These are phyloP conservation scores for Trichoderma koningii DNA, from an alignment of 2,329 filamentous ascomycete genomes.

Conservation along the genomic window DNA sequence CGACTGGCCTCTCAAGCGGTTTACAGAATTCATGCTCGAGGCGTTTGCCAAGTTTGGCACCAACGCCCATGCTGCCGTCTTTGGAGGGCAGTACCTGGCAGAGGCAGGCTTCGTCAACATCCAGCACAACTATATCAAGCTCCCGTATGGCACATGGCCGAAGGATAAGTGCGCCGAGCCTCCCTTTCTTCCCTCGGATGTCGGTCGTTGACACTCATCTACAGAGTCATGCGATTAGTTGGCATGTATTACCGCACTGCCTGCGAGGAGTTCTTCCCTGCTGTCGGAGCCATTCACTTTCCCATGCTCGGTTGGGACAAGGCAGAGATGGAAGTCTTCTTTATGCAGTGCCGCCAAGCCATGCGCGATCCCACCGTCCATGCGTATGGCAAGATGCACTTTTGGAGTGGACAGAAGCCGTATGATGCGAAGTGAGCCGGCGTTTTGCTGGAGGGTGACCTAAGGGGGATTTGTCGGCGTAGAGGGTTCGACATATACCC, in stretches of 20 bases:
- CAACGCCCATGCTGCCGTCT: conserved; percentile 43
- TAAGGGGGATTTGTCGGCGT: too few species aligned
- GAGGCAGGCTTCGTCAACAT: conserved; percentile 46
- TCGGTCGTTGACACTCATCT: not conserved
- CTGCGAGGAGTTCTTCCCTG: conserved; percentile 46
- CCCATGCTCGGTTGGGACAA: conserved; percentile 43
- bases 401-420: conserved; percentile 48
- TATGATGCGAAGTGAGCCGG: conserved; percentile 23
- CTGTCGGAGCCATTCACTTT: conserved; percentile 45
- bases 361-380: conserved; percentile 40
- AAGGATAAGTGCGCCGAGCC: conserved; percentile 41
- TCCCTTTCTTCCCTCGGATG: not conserved
- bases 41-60: conserved; percentile 44
- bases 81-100: conserved; percentile 41
- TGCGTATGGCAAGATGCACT: conserved; percentile 45
- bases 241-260: conserved; percentile 47
- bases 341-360: conserved; percentile 36
- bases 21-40: conserved; percentile 36
- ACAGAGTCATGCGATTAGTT: conserved; percentile 43
- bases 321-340: conserved; percentile 39
- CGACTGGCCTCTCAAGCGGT: conserved; percentile 29
- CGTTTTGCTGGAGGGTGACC: not conserved
- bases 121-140: conserved; percentile 42
- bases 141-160: conserved; percentile 52
- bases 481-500: too few species aligned